Base-by-base conservation (phyloP, 352 stramenopile genomes). In the Phytophthora syringae region DNA sequence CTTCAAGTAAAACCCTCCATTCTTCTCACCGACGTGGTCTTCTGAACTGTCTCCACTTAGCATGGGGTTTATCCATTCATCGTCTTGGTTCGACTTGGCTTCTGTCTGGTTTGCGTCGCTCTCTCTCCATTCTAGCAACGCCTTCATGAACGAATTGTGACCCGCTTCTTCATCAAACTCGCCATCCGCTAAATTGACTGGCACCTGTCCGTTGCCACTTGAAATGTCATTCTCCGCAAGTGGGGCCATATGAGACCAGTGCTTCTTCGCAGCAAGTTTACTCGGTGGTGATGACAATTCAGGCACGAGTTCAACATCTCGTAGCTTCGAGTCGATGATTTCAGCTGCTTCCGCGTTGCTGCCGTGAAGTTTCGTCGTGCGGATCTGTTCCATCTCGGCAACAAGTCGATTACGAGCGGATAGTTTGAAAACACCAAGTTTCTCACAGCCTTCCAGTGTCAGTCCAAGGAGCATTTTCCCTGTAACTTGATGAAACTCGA, bases 401-500 rank as follows among this genome's bases (percentile, higher is more conserved):
- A 81, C 73, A 2, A 95, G n/a, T 0, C 57, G 52, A 65, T 95
- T 93, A 6, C 84, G 79, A 37, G 75, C 71, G 4, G 76, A 90
- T 18, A 90, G 42, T 12, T 84, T 86, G 9, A 52, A 63, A 12
- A 93, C 67, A 0, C 86, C 79, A n/a, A 93, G 77, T 21, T 79
- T 60, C 0, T 67, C 60, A 20, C 80, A 80, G 25, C 87, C 82
- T 16, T 81, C 70, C 2, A 75, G 22, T n/a, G 72, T 62, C 47
- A 93, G 64, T 1, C 51, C 53, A 0, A 95, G 58, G 6, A 95
- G 27, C 13, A 59, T 69, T 16, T 67, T 52, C 0, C 84, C 86
- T 3, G 75, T 84, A n/a, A 95, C 67, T 61, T 93, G 81, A 48
- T 95, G 85, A 24, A 86, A 95, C 65, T 95, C 86, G 39, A 95